Evolutionary conservation across 306 rosid genomes (phyloP), one percentile per base, ranked within the genome.

Genomic region (Clitoria ternatea): DNA sequence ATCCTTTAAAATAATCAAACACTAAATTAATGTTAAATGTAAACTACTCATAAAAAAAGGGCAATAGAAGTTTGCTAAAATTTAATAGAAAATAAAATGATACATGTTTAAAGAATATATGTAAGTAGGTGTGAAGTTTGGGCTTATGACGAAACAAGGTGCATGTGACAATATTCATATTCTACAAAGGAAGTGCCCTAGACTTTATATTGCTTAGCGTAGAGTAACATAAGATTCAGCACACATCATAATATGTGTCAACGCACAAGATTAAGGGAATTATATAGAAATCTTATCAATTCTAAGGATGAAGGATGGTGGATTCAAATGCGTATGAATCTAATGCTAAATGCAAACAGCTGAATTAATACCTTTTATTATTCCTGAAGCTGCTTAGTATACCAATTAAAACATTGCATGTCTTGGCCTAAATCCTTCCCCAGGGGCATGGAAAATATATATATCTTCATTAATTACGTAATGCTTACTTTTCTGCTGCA

Each of bases 241-340:
- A 44, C 4, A 23, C 0, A 56, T n/a, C 60, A 14, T 22, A 61
- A 24, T 43, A 29, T 4, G 12, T 17, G 65, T 24, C 43, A 42
- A 55, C 60, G 4, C 32, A 11, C 5, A 54, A 9, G 33, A n/a
- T 12, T 63, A 47, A 32, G 32, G 18, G 22, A 22, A 33, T 43
- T 42, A n/a, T 8, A 43, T 10, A 43, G 9, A 52, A 69, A 70
- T 70, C 32, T 18, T 17, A 42, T 70, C 40, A 23, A 69, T 35
- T 6, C 14, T n/a, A n/a, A 37, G 37, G 50, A 4, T 13, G 12
- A 14, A 37, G 39, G 52, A 52, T 36, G 2, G 64, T 77, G 66
- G 81, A 61, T 77, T 70, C 53, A 78, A 65, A 78, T 78, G 64
- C 78, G 1, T 18, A 18, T 12, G 59, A 65, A 78, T 55, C 63